Base-by-base conservation (phyloP, 805 yeast species). In the Kregervanrija fluxuum region DNA sequence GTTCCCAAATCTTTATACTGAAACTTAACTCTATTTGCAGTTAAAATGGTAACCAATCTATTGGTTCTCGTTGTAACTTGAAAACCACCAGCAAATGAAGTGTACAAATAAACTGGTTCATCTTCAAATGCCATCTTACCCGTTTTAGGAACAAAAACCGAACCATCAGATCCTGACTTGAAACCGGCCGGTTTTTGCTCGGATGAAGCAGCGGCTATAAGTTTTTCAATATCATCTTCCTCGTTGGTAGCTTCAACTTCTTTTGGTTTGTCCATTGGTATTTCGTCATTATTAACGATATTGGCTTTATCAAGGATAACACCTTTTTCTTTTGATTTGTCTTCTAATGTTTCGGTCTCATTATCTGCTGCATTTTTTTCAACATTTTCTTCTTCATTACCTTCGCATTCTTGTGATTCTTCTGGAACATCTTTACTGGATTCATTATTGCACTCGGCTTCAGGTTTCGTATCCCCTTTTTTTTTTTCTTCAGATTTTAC, bases 51-150 rank as follows among this genome's bases (percentile, higher is more conserved):
- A 11, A 75, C 75, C 46, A 90, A 64, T 45, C 95, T 69, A 56
- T 84, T 85, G 12, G 96, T 88, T 54, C 90, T 71, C 12, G 82
- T 75, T 50, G 81, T 77, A 62, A 90, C 78, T 60, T 83, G 85
- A 74, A 79, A 81, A 1, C 93, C 95, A 28, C 95, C 95, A 0
- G 95, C 91, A 37, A 88, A 69, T 0, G 96, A 90, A 0, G 96
- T 89, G 66, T 72, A 88, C 22, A 89, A 61, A 61, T 78, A 87
- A 16, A 88, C 80, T 2, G 93, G 90, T 50, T 75, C 77, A 45
- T 69, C 67, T 47, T 68, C 71, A 49, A 64, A 65, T 3, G 63
- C 52, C 63, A 65, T 54, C 43, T 64, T 65, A 3, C 46, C 32
- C 6, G 50, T 56, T 42, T 61, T 61, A 14, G 69, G 64, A 43